Evolutionary conservation across 2,329 filamentous ascomycete genomes (phyloP).

Genomic region (Fusarium paranaense): DNA sequence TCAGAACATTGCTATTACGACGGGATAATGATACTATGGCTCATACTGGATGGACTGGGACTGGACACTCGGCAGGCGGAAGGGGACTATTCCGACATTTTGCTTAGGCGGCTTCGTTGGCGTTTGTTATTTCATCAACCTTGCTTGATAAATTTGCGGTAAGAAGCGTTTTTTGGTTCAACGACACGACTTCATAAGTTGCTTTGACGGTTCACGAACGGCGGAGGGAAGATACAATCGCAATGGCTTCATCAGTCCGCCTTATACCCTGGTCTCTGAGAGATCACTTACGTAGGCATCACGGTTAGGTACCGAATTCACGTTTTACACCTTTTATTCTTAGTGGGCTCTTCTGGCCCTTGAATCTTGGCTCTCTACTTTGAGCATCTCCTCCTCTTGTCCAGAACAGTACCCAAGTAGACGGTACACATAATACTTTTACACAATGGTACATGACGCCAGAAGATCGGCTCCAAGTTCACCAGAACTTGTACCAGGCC

Average conservation of each 20-base stretch:
- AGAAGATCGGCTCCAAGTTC: conserved; percentile 11
- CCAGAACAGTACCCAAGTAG: conserved; percentile 15
- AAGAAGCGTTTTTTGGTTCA: not conserved
- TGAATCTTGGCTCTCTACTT: conserved; percentile 13
- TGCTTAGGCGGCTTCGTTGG: conserved; percentile 19
- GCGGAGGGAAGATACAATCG: conserved; percentile 23
- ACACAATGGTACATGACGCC: conserved; percentile 38
- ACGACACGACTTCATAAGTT: conserved; percentile 4
- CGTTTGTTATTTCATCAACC: conserved; percentile 18
- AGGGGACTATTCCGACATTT: not conserved
- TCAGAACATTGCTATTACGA: conserved; percentile 46
- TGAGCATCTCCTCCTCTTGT: conserved; percentile 18
- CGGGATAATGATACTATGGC: conserved; percentile 39
- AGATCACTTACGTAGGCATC: conserved; percentile 15
- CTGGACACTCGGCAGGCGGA: not conserved
- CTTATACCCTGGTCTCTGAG: conserved; percentile 34
- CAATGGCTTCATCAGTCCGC: conserved; percentile 14
- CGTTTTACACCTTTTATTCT: conserved; percentile 2
- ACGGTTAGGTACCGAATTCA: conserved; percentile 5
- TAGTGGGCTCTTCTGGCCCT: not conserved
- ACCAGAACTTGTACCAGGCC: conserved; percentile 71
- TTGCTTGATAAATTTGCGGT: conserved; percentile 2
- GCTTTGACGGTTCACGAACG: conserved; percentile 6
- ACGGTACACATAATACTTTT: conserved; percentile 35
- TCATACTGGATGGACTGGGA: not conserved